Evolutionary conservation across 116 monocot genomes (phyloP), one percentile per base, ranked within the genome.

Genomic region (Iris pallida): DNA sequence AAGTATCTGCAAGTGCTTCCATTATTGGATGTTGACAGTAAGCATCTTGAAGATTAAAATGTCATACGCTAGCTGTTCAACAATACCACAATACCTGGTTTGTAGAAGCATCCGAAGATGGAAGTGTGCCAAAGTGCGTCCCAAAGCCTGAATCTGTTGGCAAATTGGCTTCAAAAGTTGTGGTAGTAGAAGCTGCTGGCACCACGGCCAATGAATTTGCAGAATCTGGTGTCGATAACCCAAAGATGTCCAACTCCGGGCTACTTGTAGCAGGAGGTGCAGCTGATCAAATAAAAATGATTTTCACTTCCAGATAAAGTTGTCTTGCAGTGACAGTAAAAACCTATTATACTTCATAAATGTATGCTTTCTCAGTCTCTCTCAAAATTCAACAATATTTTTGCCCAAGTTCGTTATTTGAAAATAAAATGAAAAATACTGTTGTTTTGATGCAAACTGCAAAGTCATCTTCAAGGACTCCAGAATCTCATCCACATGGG

Each of bases 161-260:
- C 41, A 30, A 56, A 59, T 64, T 45, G 42, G 49, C 56, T 46
- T 66, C 71, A 45, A 70, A 44, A 47, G 52, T 45, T 17, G 66
- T 56, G 20, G 62, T 19, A 5, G 49, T 17, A 18, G 60, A 16
- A 66, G 64, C 53, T 11, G n/a, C 65, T 61, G 70, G 63, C 47
- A 73, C 57, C 42, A 72, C 12, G 66, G 72, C 77, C 53, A 74
- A 66, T 43, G 80, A 61, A 77, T 55, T 63, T 14, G 61, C 63
- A 66, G 70, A 65, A 62, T 85, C 74, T 53, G 69, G 16, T 44
- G 69, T 42, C 59, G 79, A 64, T 45, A 69, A 80, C 45, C 84
- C 84, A 77, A 85, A 84, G 5, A 85, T 65, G 57, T 80, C 84
- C 71, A 76, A 61, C 59, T 76, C 79, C 55, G 47, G 46, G 63